phyloP scores from a whole-genome alignment of 2,329 filamentous ascomycete species.

The Microdochium trichocladiopsis region DNA sequence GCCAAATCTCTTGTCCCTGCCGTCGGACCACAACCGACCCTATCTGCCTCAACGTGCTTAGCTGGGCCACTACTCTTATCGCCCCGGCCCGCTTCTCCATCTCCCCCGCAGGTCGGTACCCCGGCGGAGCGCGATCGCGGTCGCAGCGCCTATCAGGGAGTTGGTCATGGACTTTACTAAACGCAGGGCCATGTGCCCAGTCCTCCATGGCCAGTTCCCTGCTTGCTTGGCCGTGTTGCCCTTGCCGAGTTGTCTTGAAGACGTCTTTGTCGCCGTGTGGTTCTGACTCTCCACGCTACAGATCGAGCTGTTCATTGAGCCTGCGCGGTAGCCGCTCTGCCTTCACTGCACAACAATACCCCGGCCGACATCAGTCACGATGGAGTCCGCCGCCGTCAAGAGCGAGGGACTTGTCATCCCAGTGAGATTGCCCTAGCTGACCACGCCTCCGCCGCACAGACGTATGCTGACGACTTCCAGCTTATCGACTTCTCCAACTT shows the following conservation, averaged over 20 bases:
- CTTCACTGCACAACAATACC: no score
- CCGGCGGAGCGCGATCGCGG: neutral
- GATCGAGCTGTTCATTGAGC: no score
- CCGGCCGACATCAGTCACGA: constrained; percentile 10
- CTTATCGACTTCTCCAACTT: constrained; percentile 75
- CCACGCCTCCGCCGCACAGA: neutral
- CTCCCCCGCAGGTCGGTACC: neutral
- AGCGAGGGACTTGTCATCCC: constrained; percentile 48
- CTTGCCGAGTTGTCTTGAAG: no score
- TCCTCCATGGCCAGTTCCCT: no score
- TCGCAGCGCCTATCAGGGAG: neutral
- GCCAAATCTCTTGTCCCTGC: no score
- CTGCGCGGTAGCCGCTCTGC: no score
- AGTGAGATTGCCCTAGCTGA: constrained; percentile 26
- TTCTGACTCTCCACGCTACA: no score
- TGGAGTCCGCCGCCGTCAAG: constrained; percentile 37
- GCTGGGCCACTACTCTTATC: neutral
- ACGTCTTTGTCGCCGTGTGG: no score
- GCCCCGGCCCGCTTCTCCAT: neutral
- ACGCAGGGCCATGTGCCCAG: no score
- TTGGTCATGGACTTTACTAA: neutral
- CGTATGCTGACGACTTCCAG: constrained; percentile 28
- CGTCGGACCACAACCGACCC: no score
- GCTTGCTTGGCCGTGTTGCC: no score
- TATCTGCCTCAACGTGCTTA: no score